Evolutionary conservation across 345 rosid species (phyloP).

Genomic region (Aquilaria sinensis): DNA sequence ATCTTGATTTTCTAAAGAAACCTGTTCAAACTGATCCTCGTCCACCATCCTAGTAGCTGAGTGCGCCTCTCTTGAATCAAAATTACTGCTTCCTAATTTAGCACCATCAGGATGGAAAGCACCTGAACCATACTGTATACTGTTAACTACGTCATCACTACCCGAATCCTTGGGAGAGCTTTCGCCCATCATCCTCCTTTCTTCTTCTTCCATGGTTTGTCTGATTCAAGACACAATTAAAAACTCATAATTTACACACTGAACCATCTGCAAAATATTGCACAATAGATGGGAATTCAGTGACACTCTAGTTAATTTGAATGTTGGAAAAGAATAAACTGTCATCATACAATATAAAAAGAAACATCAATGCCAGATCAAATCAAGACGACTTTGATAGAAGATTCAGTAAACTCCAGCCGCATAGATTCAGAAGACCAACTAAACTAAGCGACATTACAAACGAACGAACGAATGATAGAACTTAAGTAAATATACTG

Average conservation of each 20-base stretch:
- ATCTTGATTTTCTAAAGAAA: constrained; percentile 67
- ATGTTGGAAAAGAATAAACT: no score
- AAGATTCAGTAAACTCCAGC: no score
- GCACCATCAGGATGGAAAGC: constrained; percentile 10
- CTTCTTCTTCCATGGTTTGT: constrained; percentile 69
- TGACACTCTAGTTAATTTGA: no score
- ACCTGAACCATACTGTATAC: constrained; percentile 30
- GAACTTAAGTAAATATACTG: no score
- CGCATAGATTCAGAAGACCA: no score
- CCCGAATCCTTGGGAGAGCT: constrained; percentile 21
- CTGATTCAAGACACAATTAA: constrained; percentile 19
- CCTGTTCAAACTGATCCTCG: constrained; percentile 80
- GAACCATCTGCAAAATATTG: constrained; percentile 22
- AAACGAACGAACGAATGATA: no score
- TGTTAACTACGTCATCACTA: constrained; percentile 21
- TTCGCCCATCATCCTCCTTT: constrained; percentile 41
- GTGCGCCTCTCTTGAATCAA: constrained; percentile 22
- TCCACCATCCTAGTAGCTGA: constrained; percentile 32
- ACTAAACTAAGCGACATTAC: no score
- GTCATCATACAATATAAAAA: no score
- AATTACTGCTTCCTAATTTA: constrained; percentile 18
- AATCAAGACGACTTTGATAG: no score
- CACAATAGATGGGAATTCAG: no score
- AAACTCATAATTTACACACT: constrained; percentile 20
- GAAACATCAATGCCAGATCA: no score